These are phyloP conservation scores for Phyllosticta capitalensis DNA, from an alignment of 2,329 filamentous ascomycete species.

Conservation along the genomic window DNA sequence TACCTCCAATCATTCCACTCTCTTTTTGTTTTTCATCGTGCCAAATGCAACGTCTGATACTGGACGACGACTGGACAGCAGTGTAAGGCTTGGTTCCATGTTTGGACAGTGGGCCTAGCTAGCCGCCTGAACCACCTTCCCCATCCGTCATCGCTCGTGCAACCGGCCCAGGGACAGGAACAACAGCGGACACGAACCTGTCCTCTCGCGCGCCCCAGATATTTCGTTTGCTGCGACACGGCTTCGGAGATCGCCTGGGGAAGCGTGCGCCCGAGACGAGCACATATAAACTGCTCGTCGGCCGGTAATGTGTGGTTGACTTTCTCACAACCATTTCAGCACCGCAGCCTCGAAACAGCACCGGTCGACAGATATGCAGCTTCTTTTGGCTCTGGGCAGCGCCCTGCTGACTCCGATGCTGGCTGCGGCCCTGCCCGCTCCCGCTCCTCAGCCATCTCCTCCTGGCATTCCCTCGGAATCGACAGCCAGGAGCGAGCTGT, in stretches of 20 bases:
- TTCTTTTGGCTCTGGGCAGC: constrained; percentile 1
- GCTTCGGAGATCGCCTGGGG: constrained; percentile 1
- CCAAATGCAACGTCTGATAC: neutral
- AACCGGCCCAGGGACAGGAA: neutral
- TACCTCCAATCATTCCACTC: neutral
- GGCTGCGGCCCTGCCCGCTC: constrained; percentile 20
- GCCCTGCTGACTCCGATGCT: constrained; percentile 5
- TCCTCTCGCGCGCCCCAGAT: neutral
- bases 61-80: neutral
- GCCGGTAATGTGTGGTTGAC: neutral
- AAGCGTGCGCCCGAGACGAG: neutral
- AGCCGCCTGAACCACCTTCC: constrained; percentile 9
- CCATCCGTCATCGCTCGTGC: constrained; percentile 5
- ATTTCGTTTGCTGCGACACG: constrained; percentile 1
- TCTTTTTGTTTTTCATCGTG: neutral
- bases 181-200: neutral
- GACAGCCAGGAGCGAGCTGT: constrained; percentile 49
- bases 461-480: constrained; percentile 54
- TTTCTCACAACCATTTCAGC: neutral
- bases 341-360: neutral
- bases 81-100: neutral
- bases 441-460: constrained; percentile 29
- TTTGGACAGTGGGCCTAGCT: neutral
- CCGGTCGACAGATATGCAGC: neutral
- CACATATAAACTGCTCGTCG: constrained; percentile 1